Evolutionary conservation across 257 asterid species (phyloP).

Genomic region (Schizonepeta tenuifolia): DNA sequence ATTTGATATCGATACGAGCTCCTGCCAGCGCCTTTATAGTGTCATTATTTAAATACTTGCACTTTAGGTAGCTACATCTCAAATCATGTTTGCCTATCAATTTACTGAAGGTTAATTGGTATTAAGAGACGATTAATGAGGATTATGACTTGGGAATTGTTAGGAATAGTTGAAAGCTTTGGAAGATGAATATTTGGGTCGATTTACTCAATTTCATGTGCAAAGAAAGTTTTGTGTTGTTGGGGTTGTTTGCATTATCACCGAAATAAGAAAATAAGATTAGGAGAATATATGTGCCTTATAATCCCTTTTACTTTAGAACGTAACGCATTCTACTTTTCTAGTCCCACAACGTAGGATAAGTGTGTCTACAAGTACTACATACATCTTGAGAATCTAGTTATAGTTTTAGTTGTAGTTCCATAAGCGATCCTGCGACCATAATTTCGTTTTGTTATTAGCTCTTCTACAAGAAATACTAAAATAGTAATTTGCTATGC

Average conservation of each 20-base stretch:
- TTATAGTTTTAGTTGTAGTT: not conserved
- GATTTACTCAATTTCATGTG: not conserved
- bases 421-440: not conserved
- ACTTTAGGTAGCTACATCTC: not conserved
- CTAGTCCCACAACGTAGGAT: not conserved
- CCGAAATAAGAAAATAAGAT: not conserved
- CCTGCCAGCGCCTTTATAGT: not conserved
- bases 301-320: not conserved
- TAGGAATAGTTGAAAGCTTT: not conserved
- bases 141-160: not conserved
- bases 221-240: not conserved
- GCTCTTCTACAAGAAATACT: not conserved
- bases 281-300: not conserved
- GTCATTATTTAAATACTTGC: not conserved
- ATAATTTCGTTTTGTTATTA: not conserved
- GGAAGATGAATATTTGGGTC: not conserved
- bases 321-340: not conserved
- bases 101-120: not conserved
- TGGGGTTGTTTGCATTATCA: conserved; percentile 4
- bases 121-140: not conserved
- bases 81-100: not conserved
- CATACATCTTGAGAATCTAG: not conserved
- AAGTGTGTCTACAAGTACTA: not conserved
- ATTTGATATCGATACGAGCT: not conserved
- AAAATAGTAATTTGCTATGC: not conserved